Percentiles rank a stretch among this genome's conserved stretches.
Conservation (phyloP, 139 green algal genomes). For the Closterium sp. region DNA sequence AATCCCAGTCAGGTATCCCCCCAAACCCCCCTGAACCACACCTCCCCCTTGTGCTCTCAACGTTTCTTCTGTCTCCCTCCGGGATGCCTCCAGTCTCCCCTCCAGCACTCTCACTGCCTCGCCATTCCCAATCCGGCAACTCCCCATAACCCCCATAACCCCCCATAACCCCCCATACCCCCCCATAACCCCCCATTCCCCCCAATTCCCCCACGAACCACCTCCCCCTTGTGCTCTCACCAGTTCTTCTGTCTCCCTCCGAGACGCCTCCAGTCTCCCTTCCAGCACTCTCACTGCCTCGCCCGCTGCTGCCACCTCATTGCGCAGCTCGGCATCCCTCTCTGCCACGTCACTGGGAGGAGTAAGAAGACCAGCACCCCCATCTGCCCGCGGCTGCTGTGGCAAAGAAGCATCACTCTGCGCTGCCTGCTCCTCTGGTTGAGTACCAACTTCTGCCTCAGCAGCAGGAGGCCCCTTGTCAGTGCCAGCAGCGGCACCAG, state of each 20-base stretch:
- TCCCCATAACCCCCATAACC: too few species aligned
- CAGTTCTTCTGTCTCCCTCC: background rate
- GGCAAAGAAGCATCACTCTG: background rate
- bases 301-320: background rate
- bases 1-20: too few species aligned
- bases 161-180: too few species aligned
- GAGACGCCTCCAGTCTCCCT: background rate
- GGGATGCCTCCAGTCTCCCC: too few species aligned
- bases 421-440: background rate
- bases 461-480: too few species aligned
- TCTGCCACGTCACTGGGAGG: background rate
- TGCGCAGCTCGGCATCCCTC: background rate
- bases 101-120: too few species aligned
- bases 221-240: background rate
- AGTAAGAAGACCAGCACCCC: background rate
- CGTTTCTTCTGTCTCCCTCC: too few species aligned
- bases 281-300: background rate
- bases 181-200: too few species aligned
- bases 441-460: background rate
- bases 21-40: too few species aligned
- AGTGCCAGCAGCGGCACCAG: background rate
- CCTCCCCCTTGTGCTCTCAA: too few species aligned
- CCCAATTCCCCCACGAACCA: too few species aligned
- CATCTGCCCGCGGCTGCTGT: background rate
- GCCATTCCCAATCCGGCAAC: too few species aligned